Evolutionary conservation across 2,329 filamentous ascomycete species (phyloP).

Genomic region (Botrytis tulipae): DNA sequence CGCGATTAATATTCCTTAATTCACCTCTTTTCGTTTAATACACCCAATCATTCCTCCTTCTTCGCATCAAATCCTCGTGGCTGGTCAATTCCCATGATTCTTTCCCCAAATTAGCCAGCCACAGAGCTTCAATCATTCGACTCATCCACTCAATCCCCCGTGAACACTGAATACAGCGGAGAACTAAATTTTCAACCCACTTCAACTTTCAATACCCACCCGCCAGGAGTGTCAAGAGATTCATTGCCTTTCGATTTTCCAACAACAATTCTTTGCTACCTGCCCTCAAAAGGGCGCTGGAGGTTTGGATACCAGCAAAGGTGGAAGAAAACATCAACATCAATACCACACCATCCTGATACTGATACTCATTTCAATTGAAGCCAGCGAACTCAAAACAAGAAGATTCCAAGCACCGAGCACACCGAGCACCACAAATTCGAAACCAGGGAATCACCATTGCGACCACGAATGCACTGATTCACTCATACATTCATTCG

Average conservation of each 20-base stretch:
- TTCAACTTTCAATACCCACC: constrained; percentile 12
- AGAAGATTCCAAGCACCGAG: constrained; percentile 1
- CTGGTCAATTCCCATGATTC: not conserved
- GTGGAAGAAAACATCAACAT: not conserved
- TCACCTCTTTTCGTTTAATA: not conserved
- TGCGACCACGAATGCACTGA: constrained; percentile 13
- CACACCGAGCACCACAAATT: constrained; percentile 6
- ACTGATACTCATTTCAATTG: not conserved
- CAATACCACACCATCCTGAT: not conserved
- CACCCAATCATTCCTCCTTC: not conserved
- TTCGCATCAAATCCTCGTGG: constrained; percentile 12
- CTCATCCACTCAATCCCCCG: constrained; percentile 9
- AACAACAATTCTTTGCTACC: constrained; percentile 3
- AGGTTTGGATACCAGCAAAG: constrained; percentile 4
- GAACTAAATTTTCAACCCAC: constrained; percentile 20
- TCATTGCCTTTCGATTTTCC: not conserved
- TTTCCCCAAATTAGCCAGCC: constrained; percentile 2
- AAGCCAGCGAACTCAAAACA: not conserved
- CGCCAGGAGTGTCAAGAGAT: constrained; percentile 15
- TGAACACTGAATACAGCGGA: constrained; percentile 19
- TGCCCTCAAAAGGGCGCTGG: constrained; percentile 20
- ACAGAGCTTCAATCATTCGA: constrained; percentile 2
- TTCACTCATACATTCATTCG: constrained; percentile 4
- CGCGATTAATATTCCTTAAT: not conserved
- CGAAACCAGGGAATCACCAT: constrained; percentile 10